Evolutionary conservation across 2,329 filamentous ascomycete genomes (phyloP), one percentile per base, ranked within the genome.

Genomic region (Thermothelomyces thermophilus): DNA sequence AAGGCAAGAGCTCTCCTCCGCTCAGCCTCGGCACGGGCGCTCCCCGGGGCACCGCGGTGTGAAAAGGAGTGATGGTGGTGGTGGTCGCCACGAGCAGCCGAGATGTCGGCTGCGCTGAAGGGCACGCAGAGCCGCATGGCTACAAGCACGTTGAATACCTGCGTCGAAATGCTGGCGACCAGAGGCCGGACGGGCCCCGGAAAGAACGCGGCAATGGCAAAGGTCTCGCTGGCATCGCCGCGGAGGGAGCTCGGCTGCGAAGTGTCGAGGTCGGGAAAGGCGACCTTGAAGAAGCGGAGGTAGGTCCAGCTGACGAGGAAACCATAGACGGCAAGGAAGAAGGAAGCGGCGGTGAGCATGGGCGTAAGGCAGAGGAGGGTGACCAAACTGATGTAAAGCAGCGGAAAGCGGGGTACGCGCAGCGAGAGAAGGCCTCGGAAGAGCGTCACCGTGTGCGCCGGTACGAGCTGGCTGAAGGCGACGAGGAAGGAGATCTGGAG

Each of bases 401-500:
- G 72, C 10, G 80, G 81, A 60, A 83, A 82, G 41, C 79, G 73
- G 16, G 82, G 82, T 48, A 98, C 90, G 59, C 91, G 87, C 67
- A 97, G 82, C 53, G 93, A 95, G 52, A 97, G 67, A 54, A 95
- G 73, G 56, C 90, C 90, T 57, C 86, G 86, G 72, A 95, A 91
- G 51, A 98, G 80, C 4, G 91, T 93, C 46, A 97, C 91, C 10
- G 93, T 98, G 68, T 98, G 93, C 55, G 95, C 90, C 19, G 93
- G 93, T 31, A 97, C 86, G 43, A 98, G 87, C 70, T 98, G 93
- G 71, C 95, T 97, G 71, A 97, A 95, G 48, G 91, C 88, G 61
- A 97, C 88, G 54, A 98, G 86, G 72, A 97, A 97, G 54, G 87
- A 84, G 41, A 93, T 90, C 68, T 96, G 91, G 51, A 96, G 75